Evolutionary conservation across 2,329 filamentous ascomycete species (phyloP).

Genomic region (Helicocarpus griseus): DNA sequence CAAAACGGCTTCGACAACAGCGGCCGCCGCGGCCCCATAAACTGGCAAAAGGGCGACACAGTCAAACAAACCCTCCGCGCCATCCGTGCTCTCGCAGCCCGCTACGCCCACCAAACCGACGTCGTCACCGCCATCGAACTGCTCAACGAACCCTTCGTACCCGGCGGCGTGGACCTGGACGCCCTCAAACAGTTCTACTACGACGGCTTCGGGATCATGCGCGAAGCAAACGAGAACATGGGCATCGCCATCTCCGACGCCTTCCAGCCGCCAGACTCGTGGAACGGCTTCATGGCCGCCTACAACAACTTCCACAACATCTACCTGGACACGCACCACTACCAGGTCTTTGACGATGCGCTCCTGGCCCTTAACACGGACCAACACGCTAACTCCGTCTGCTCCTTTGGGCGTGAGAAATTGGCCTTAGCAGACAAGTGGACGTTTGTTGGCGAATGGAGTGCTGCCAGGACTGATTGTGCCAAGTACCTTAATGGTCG

Average conservation of each 20-base stretch:
- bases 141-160: slow-evolving; percentile 34
- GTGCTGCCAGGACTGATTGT: slow-evolving; percentile 55
- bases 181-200: slow-evolving; percentile 46
- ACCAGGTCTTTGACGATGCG: slow-evolving; percentile 51
- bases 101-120: slow-evolving; percentile 50
- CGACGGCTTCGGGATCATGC: slow-evolving; percentile 41
- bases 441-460: slow-evolving; percentile 61
- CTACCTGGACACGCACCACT: slow-evolving; percentile 59
- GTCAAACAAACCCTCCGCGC: slow-evolving; percentile 39
- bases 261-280: slow-evolving; percentile 39
- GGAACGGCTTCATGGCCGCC: slow-evolving; percentile 52
- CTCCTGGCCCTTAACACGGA: slow-evolving; percentile 42
- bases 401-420: slow-evolving; percentile 43
- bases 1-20: slow-evolving; percentile 63
- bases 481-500: slow-evolving; percentile 47
- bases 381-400: slow-evolving; percentile 48
- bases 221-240: slow-evolving; percentile 33
- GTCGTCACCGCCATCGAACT: slow-evolving; percentile 45
- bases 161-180: slow-evolving; percentile 32
- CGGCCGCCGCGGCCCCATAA: slow-evolving; percentile 36
- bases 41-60: slow-evolving; percentile 30
- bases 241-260: slow-evolving; percentile 48
- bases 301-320: slow-evolving; percentile 39
- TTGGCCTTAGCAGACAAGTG: slow-evolving; percentile 50
- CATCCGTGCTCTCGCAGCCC: slow-evolving; percentile 47